Conservation (phyloP, 2,329 filamentous ascomycete genomes). For the Xylaria sp. region DNA sequence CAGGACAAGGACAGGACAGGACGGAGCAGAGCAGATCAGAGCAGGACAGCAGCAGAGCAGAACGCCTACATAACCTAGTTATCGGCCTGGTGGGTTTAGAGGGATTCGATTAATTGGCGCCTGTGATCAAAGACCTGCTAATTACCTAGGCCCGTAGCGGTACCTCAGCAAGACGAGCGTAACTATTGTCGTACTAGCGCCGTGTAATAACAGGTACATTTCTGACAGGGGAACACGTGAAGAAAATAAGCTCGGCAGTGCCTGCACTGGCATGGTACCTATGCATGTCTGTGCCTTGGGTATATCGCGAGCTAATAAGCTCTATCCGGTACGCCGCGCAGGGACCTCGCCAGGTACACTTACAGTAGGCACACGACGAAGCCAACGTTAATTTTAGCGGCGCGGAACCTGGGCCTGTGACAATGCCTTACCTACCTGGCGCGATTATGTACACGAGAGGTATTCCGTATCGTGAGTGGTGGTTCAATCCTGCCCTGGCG, state of each 20-base stretch:
- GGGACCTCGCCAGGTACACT: neutral
- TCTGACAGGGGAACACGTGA: neutral
- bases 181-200: neutral
- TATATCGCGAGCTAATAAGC: neutral
- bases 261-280: neutral
- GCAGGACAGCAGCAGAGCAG: neutral
- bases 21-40: neutral
- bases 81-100: neutral
- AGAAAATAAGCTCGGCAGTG: neutral
- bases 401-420: neutral
- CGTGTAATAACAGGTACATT: neutral
- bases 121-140: neutral
- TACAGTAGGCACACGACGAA: neutral
- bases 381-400: neutral
- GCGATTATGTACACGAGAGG: neutral
- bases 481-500: no score
- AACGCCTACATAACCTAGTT: neutral
- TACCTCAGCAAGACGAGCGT: neutral
- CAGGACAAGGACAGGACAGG: neutral
- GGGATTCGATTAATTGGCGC: neutral
- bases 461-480: neutral
- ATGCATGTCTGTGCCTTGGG: neutral
- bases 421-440: neutral
- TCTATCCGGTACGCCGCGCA: neutral
- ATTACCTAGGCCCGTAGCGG: neutral